These are phyloP conservation scores for Seiridium unicorne DNA, from an alignment of 2,329 filamentous ascomycete species.

Conservation along the genomic window DNA sequence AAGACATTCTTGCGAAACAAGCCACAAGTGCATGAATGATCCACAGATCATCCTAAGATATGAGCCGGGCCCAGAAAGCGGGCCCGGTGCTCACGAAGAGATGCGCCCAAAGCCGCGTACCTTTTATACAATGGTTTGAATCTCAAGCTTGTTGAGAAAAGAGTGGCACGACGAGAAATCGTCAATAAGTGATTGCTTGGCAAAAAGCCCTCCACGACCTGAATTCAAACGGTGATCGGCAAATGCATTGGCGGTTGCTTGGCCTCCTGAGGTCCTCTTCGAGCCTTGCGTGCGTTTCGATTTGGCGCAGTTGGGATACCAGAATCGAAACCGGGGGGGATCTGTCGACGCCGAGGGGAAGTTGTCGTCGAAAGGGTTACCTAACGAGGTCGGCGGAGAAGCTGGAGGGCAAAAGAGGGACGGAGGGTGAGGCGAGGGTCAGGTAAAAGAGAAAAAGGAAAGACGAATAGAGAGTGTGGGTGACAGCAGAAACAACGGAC, in stretches of 20 bases:
- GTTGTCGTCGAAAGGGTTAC: conserved; percentile 30
- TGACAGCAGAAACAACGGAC: conserved; percentile 27
- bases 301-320: conserved; percentile 9
- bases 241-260: conserved; percentile 12
- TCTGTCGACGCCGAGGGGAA: conserved; percentile 21
- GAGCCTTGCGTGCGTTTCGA: conserved; percentile 7
- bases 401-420: conserved; percentile 24
- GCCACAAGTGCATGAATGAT: conserved; percentile 14
- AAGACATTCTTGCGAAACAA: not conserved
- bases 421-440: conserved; percentile 24
- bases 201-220: conserved; percentile 7
- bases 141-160: conserved; percentile 18
- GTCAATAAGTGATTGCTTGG: conserved; percentile 21
- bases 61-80: not conserved
- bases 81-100: not conserved
- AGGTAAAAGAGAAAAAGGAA: conserved; percentile 23
- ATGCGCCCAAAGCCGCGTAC: not conserved
- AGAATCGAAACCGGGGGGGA: conserved; percentile 18
- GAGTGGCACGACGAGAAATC: conserved; percentile 33
- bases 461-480: conserved; percentile 16
- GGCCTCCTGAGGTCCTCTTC: conserved; percentile 19
- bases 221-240: conserved; percentile 1
- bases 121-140: not conserved
- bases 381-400: conserved; percentile 29
- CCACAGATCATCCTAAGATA: conserved; percentile 14